These are phyloP conservation scores for Fusarium chlamydosporum DNA, from an alignment of 2,329 filamentous ascomycete species.

Conservation along the genomic window DNA sequence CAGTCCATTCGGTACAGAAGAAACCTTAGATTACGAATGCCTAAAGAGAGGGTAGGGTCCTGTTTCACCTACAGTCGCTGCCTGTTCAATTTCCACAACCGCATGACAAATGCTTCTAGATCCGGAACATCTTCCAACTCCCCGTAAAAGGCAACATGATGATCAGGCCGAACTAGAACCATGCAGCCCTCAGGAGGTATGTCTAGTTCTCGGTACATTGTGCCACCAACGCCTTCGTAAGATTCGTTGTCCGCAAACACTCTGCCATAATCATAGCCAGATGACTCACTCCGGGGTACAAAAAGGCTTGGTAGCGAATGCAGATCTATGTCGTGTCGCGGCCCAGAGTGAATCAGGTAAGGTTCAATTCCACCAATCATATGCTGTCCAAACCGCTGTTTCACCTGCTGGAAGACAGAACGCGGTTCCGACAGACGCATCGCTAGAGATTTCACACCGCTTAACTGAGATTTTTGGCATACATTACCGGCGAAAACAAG, in stretches of 20 bases:
- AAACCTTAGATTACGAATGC: too few relatives aligned
- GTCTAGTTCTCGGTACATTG: not conserved
- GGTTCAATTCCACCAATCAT: not conserved
- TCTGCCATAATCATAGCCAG: not conserved
- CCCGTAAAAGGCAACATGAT: conserved; percentile 2
- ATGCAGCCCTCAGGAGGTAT: not conserved
- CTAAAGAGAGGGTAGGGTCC: too few relatives aligned
- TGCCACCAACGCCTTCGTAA: not conserved
- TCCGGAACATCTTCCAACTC: not conserved
- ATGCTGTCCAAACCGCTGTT: not conserved
- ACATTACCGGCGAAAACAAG: conserved; percentile 1
- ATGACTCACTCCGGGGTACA: not conserved
- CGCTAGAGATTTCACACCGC: not conserved
- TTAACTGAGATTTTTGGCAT: not conserved
- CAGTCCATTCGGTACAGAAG: too few relatives aligned
- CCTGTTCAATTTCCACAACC: not conserved
- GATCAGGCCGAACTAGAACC: not conserved
- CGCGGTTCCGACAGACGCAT: not conserved
- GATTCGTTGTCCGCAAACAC: conserved; percentile 3
- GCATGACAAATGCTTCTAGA: not conserved
- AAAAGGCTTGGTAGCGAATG: not conserved
- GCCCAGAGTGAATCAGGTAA: not conserved
- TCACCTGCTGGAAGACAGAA: not conserved
- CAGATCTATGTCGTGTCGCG: not conserved
- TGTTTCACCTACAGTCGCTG: too few relatives aligned